A percentile compares a stretch with the other conserved stretches of the same genome.
These are phyloP conservation scores for Scutellaria minor DNA, from an alignment of 257 asterid genomes.

Conservation along the genomic window DNA sequence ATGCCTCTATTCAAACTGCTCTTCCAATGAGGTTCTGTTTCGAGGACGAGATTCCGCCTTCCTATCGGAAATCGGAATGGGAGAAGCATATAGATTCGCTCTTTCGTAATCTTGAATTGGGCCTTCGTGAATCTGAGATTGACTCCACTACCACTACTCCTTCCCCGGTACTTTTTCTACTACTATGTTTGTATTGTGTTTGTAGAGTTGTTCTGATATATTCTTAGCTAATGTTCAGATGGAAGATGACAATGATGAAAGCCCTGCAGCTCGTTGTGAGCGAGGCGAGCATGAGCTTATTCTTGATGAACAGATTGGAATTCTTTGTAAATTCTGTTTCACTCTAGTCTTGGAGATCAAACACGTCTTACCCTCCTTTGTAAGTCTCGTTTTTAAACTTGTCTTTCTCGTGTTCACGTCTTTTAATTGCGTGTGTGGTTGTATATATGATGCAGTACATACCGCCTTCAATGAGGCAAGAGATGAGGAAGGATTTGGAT, in stretches of 20 bases:
- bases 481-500: conserved; percentile 32
- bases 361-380: conserved; percentile 65
- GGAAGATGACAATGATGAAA: conserved; percentile 37
- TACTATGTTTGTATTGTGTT: not conserved
- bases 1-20: conserved; percentile 5
- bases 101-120: conserved; percentile 56
- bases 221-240: conserved; percentile 40
- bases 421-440: conserved; percentile 4
- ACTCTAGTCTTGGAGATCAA: conserved; percentile 53
- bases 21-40: conserved; percentile 60
- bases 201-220: not conserved
- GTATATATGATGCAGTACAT: conserved; percentile 42
- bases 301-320: conserved; percentile 73
- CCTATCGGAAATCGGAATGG: conserved; percentile 52
- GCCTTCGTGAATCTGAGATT: conserved; percentile 36
- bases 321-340: conserved; percentile 56
- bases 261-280: conserved; percentile 44
- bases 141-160: conserved; percentile 24
- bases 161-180: conserved; percentile 39
- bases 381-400: conserved; percentile 33
- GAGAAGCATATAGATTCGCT: conserved; percentile 53
- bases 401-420: not conserved
- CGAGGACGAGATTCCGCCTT: conserved; percentile 54
- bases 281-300: conserved; percentile 54
- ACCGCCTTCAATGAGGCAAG: conserved; percentile 29